Base-by-base conservation (phyloP, 495 filamentous ascomycete genomes). In the Aspergillus nidulans region DNA sequence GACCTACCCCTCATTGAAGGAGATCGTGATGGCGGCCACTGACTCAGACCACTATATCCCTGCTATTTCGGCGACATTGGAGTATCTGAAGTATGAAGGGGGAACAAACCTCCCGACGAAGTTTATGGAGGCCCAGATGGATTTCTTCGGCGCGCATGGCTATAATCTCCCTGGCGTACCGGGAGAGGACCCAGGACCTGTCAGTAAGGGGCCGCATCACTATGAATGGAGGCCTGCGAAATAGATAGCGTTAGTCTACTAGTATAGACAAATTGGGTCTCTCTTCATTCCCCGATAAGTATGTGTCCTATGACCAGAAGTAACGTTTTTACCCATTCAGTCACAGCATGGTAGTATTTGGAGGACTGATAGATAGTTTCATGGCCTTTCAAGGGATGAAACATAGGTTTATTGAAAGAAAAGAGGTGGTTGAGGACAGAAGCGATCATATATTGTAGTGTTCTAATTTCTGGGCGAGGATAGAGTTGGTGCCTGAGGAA, bases 51-150 rank as follows among this genome's bases (percentile, higher is more conserved):
- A 83, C 48, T 78, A 85, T 54, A 75, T 87, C 8, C 86, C 87
- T 3, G 75, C 81, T 13, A 65, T 91, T 43, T 81, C 79, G 15
- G 80, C 84, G 0, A 86, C 76, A 1, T 57, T 90, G 41, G 88
- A 89, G 65, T 90, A 86, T 58, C 63, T 87, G 46, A 90, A 91
- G 68, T 86, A 85, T 60, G 75, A 69, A 39, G 77, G 73, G 12
- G 80, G 79, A 3, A 74, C 76, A 6, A 70, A 71, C 44, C 56
- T 87, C 18, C 83, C 88, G 5, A 88, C 86, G 9, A 76, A 81
- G 61, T 90, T 90, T 60, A 85, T 85, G 77, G 86, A 90, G 64
- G 86, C 85, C 6, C 80, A 91, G 68, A 73, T 90, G 74, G 85
- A 90, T 64, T 89, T 82, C 56, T 90, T 91, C 56, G 87, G 86